A percentile compares a stretch with the other conserved stretches of the same genome.
These are phyloP conservation scores for Dryadomyces quercus-mongolicae DNA, from an alignment of 2,329 filamentous ascomycete species.

Conservation along the genomic window DNA sequence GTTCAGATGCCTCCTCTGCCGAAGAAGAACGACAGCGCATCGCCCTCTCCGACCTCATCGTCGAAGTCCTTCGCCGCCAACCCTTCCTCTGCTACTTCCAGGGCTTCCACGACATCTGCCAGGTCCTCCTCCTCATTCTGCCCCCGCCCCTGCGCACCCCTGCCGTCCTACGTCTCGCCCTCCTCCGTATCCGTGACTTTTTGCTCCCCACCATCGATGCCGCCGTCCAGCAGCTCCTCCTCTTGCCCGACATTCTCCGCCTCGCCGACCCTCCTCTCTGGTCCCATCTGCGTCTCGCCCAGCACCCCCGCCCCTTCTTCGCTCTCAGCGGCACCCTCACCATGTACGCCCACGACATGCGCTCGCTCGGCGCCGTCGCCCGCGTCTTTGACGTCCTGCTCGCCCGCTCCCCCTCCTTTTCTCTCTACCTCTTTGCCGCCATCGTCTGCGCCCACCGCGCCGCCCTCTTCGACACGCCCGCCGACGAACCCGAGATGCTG, in stretches of 20 bases:
- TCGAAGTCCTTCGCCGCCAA: conserved; percentile 64
- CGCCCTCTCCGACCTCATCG: conserved; percentile 71
- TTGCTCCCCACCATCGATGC: conserved; percentile 84
- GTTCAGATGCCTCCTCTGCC: conserved; percentile 51
- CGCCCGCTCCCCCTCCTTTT: conserved; percentile 75
- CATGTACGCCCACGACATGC: conserved; percentile 92
- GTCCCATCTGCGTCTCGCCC: conserved; percentile 60
- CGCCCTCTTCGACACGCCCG: conserved; percentile 74
- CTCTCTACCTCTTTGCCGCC: conserved; percentile 83
- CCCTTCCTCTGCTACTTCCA: conserved; percentile 92
- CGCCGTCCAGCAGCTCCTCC: conserved; percentile 70
- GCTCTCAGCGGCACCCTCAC: conserved; percentile 88
- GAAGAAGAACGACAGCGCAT: conserved; percentile 60
- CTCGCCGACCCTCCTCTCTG: conserved; percentile 60
- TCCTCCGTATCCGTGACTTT: conserved; percentile 88
- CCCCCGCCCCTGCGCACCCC: conserved; percentile 46
- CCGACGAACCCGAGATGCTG: conserved; percentile 83
- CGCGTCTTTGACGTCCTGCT: conserved; percentile 88
- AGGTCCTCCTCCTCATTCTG: conserved; percentile 84
- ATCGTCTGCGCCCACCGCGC: conserved; percentile 70
- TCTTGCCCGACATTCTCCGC: conserved; percentile 72
- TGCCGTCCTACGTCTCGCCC: conserved; percentile 68
- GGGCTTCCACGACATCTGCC: conserved; percentile 96
- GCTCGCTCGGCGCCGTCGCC: conserved; percentile 77
- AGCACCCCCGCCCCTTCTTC: conserved; percentile 60